Base-by-base conservation (phyloP, 495 filamentous ascomycete genomes). In the Daldinia decipiens region DNA sequence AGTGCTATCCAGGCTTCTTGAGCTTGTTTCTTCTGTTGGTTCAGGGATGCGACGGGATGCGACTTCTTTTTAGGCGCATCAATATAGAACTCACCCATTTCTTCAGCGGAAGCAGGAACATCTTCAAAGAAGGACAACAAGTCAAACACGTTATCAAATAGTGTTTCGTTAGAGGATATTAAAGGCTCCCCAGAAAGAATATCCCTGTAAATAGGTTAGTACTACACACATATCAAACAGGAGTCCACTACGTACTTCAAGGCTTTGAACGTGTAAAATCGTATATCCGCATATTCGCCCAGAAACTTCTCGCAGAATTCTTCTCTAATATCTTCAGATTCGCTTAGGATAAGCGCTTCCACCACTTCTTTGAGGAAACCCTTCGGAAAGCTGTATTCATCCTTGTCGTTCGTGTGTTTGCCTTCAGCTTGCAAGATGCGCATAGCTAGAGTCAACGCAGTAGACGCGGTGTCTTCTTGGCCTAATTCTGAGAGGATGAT, bases 1-100 rank as follows among this genome's bases (percentile, higher is more conserved):
- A 97, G 76, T 24, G 89, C 84, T 17, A 97, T 79, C 94, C 94
- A 97, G 26, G 92, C 90, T 53, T 92, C 89, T 77, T 98, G 94
- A 0, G 90, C 91, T 57, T 88, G 87, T 67, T 87, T 88, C 76
- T 89, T 92, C 77, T 93, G 90, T 45, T 89, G 79, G 15, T 85
- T 81, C 21, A 87, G 68, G n/a, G 86, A 88, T 65, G 79, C 69
- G 9, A 88, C 72, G 7, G 81, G 74, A 72, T 88, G 83, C 38
- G 83, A 85, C 59, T 82, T 85, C 66, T 86, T 86, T 52, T 78
- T 81, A 21, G 86, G 84, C 39, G 76, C 72, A 5, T 82, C 74
- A 43, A 87, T 73, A 67, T 89, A 92, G 80, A 93, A 93, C 59
- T 84, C 82, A 64, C 89, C 82, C 40, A 94, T 82, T 54, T 91